Evolutionary conservation across 495 filamentous ascomycete species (phyloP).

Genomic region (Penicillium canariense): DNA sequence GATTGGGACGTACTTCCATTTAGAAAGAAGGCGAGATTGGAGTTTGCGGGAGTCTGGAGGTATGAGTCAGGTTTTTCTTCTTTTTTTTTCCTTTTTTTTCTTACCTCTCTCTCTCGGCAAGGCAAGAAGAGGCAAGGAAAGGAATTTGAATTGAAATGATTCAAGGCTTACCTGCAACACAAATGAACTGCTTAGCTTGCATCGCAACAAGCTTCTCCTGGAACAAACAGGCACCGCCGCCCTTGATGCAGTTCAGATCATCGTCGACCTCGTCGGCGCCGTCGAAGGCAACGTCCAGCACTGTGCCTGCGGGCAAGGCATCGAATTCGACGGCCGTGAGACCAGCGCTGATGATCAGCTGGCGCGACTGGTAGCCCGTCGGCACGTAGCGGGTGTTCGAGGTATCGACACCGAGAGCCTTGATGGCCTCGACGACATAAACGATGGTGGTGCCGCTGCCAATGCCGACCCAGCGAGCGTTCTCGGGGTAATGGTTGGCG

Average conservation of each 20-base stretch:
- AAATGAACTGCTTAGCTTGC: conserved; percentile 82
- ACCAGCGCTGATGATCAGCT: conserved; percentile 74
- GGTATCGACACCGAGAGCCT: conserved; percentile 58
- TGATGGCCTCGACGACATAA: conserved; percentile 94
- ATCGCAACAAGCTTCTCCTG: conserved; percentile 96
- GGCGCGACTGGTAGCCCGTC: conserved; percentile 85
- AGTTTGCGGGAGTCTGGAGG: conserved; percentile 79
- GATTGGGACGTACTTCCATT: conserved; percentile 84
- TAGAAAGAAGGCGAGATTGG: conserved; percentile 68
- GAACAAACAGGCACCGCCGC: conserved; percentile 92
- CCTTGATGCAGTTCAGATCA: conserved; percentile 94
- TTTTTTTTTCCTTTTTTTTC: not conserved
- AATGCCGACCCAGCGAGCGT: conserved; percentile 80
- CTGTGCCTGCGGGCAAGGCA: conserved; percentile 54
- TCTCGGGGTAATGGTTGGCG: conserved; percentile 71
- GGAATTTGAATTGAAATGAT: no score
- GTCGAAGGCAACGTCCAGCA: conserved; percentile 85
- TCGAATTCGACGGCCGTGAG: conserved; percentile 77
- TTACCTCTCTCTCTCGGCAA: no score
- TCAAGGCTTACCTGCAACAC: conserved; percentile 70
- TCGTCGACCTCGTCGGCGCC: conserved; percentile 97
- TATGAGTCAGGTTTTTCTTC: conserved; percentile 1
- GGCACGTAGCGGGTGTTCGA: conserved; percentile 78
- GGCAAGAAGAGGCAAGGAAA: no score
- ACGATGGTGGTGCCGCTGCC: conserved; percentile 91